A percentile compares a stretch with the other conserved stretches of the same genome.
These are phyloP conservation scores for Abelmoschus esculentus DNA, from an alignment of 345 rosid genomes.

Conservation along the genomic window DNA sequence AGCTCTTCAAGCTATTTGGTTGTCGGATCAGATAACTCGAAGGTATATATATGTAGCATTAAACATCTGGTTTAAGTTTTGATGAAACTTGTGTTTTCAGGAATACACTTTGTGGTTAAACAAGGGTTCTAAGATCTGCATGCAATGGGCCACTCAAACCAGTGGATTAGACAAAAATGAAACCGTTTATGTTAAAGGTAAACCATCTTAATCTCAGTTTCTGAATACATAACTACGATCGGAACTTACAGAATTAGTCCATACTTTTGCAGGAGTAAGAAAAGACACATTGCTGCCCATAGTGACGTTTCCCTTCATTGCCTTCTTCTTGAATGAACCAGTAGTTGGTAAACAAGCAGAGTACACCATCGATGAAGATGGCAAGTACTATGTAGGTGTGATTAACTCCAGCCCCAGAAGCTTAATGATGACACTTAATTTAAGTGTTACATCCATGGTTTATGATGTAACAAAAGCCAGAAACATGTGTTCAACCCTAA, in stretches of 20 bases:
- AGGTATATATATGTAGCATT: conserved; percentile 23
- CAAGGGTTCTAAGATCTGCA: conserved; percentile 40
- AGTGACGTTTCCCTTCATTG: conserved; percentile 8
- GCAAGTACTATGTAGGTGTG: conserved; percentile 41
- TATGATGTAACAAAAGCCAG: conserved; percentile 44
- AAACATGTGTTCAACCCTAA: conserved; percentile 32
- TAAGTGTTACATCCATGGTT: conserved; percentile 45
- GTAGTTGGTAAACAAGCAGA: conserved; percentile 43
- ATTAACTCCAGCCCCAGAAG: conserved; percentile 33
- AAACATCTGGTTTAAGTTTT: neutral
- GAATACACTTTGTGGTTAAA: conserved; percentile 60
- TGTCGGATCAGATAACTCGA: conserved; percentile 37
- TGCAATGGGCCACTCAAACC: conserved; percentile 40
- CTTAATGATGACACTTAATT: conserved; percentile 25
- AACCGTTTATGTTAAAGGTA: conserved; percentile 45
- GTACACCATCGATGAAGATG: conserved; percentile 37
- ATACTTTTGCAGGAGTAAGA: conserved; percentile 33
- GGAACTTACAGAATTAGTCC: neutral
- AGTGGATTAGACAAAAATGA: conserved; percentile 36
- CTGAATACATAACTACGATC: no score
- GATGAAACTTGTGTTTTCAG: conserved; percentile 19
- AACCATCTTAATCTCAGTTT: neutral
- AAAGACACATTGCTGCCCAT: conserved; percentile 34
- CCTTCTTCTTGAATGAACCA: conserved; percentile 19
- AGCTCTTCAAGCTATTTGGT: conserved; percentile 30